Evolutionary conservation across 106 monocot genomes (phyloP).

Genomic region (Allium fistulosum): DNA sequence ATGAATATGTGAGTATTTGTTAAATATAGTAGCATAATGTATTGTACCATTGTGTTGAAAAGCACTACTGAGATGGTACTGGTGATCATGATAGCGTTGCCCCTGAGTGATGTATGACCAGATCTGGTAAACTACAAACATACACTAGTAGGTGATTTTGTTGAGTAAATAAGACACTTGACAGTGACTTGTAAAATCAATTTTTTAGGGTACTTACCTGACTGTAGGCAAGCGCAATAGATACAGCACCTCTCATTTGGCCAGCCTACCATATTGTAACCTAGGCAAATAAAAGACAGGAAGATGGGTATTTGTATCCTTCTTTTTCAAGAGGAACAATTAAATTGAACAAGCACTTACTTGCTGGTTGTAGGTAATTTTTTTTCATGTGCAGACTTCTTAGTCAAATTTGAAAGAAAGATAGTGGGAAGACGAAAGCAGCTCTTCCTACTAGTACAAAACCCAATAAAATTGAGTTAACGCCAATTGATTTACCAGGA

Average conservation of each 20-base stretch:
- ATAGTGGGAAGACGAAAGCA: conserved; percentile 98
- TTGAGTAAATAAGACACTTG: background rate
- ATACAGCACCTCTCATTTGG: conserved; percentile 98
- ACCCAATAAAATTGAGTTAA: conserved; percentile 68
- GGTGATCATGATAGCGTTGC: conserved; percentile 95
- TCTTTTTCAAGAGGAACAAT: background rate
- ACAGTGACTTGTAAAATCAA: background rate
- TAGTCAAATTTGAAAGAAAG: conserved; percentile 91
- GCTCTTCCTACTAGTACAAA: conserved; percentile 82
- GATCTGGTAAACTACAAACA: conserved; percentile 76
- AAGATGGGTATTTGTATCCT: background rate
- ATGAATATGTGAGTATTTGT: background rate
- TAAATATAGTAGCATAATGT: background rate
- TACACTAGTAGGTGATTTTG: background rate
- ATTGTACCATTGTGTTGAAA: conserved; percentile 86
- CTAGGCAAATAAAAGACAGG: conserved; percentile 27
- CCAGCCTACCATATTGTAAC: conserved; percentile 99
- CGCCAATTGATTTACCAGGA: conserved; percentile 77
- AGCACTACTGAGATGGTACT: conserved; percentile 97
- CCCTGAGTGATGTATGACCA: conserved; percentile 81
- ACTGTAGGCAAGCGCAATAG: conserved; percentile 99
- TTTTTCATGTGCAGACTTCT: conserved; percentile 47
- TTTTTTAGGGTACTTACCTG: conserved; percentile 33
- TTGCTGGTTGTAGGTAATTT: conserved; percentile 65
- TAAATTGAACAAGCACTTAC: conserved; percentile 23